Base-by-base conservation (phyloP, 78 protist genomes). In the Guillardia theta region DNA sequence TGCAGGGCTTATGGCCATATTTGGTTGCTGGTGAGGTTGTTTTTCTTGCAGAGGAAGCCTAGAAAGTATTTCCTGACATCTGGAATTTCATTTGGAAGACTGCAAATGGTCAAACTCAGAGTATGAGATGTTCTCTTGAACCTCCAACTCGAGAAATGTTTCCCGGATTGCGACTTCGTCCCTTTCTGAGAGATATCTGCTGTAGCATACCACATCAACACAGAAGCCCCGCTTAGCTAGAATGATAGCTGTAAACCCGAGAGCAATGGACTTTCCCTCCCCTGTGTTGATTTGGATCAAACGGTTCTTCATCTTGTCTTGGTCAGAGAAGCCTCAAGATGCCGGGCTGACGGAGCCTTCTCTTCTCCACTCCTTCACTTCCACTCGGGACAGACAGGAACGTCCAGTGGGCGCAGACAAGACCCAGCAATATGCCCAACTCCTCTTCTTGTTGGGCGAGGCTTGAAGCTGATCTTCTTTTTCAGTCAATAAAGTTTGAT, bases 121-220 rank as follows among this genome's bases (percentile, higher is more conserved):
- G 64, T 48, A 48, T 10, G 93, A 45, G 5, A 48, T 48, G 47
- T 48, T 10, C 39, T 53, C 92, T 9, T 1, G 22, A 24, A 77
- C 64, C 33, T 37, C 94, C 0, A 96, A 37, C 43, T 15, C 8
- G 54, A 30, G 90, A 19, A 78, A 78, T 18, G 44, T 19, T 3
- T 27, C 18, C 33, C 6, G 15, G 8, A 78, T 44, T 0, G 90
- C 45, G 53, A 24, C 12, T 12, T 43, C 8, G 24, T 78, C 90
- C 19, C 90, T 45, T 48, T 78, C 48, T 12, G 50, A 78, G 18
- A 78, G 48, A 30, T 78, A 78, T 18, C 90, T 44, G 90, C 50
- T 43, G 90, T 78, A 78, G 90, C 90, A 78, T 19, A 78, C 90
- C n/a, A 37, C 45, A 43, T 78, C 90, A 1, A 78, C 90, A 8